Evolutionary conservation across 345 rosid species (phyloP).

Genomic region (Citrus sinensis): DNA sequence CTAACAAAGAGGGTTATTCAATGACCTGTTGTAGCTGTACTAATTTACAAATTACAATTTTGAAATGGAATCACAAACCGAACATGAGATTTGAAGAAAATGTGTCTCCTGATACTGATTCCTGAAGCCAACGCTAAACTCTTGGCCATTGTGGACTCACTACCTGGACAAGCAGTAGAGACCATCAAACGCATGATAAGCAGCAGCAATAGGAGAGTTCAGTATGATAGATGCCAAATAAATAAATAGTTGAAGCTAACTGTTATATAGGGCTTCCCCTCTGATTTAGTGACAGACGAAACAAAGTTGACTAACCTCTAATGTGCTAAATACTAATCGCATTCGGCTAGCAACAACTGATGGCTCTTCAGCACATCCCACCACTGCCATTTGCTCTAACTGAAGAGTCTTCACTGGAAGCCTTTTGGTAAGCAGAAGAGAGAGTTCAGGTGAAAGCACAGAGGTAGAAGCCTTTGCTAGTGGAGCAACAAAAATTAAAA

Average conservation of each 20-base stretch:
- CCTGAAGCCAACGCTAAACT: constrained; percentile 32
- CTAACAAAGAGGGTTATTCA: background rate
- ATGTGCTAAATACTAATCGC: constrained; percentile 84
- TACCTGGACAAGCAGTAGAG: constrained; percentile 45
- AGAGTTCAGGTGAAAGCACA: background rate
- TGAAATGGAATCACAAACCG: background rate
- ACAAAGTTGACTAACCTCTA: constrained; percentile 53
- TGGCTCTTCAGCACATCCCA: constrained; percentile 75
- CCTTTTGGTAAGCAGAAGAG: constrained; percentile 37
- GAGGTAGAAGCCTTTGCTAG: background rate
- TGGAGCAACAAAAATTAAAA: no score
- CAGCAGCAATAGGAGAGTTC: background rate
- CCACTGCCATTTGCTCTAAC: constrained; percentile 90
- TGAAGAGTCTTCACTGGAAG: constrained; percentile 95
- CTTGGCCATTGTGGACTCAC: constrained; percentile 96
- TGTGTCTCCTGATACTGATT: background rate
- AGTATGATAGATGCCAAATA: background rate
- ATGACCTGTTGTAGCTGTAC: background rate
- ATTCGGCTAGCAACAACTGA: constrained; percentile 87
- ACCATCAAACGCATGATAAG: background rate
- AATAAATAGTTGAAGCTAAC: background rate
- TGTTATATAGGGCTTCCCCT: background rate
- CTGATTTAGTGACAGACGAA: background rate
- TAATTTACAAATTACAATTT: constrained; percentile 10
- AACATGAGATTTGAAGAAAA: background rate